Base-by-base conservation (phyloP, 305 asterid genomes). In the Fraxinus sp. region DNA sequence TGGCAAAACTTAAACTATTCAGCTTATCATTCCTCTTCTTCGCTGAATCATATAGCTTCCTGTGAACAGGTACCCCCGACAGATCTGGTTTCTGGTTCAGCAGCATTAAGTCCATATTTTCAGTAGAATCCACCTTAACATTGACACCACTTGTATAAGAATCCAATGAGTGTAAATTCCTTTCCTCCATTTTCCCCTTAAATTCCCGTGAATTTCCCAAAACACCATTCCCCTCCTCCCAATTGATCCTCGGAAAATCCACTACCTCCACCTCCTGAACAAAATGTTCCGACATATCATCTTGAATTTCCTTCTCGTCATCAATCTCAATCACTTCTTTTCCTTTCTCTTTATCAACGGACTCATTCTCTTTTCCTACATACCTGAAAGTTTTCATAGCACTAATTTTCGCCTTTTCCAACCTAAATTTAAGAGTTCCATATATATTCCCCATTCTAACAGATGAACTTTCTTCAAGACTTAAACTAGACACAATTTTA, bases 251-350 rank as follows among this genome's bases (percentile, higher is more conserved):
- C 3, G 9, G 68, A 71, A 59, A 71, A 41, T 80, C 86, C 83
- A 68, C 68, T 3, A 11, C 14, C 7, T 32, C 71, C 79, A 79
- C 83, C 85, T 84, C 90, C 89, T 83, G 90, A 22, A 80, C 24
- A 80, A 87, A 88, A 83, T 82, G 88, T 59, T 84, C 86, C 28
- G 79, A 81, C 14, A 66, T 41, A 26, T 8, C 83, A 16, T 37
- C 82, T 16, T 37, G 55, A 3, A 55, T 82, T 70, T 80, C 86
- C 16, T 79, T 84, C 52, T 81, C 88, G 22, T 77, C 79, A 72
- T 87, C 92, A 82, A 84, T 30, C 43, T 86, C 89, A 89, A 90
- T 86, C 22, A 89, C 91, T 85, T 87, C 90, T 59, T 85, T 85
- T 8, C 41, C 86, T 77, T 78, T 79, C 83, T 36, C 59, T 43